Evolutionary conservation across 768 basidiomycete species (phyloP), one percentile per base, ranked within the genome.

Genomic region (Daedaleopsis nitida): DNA sequence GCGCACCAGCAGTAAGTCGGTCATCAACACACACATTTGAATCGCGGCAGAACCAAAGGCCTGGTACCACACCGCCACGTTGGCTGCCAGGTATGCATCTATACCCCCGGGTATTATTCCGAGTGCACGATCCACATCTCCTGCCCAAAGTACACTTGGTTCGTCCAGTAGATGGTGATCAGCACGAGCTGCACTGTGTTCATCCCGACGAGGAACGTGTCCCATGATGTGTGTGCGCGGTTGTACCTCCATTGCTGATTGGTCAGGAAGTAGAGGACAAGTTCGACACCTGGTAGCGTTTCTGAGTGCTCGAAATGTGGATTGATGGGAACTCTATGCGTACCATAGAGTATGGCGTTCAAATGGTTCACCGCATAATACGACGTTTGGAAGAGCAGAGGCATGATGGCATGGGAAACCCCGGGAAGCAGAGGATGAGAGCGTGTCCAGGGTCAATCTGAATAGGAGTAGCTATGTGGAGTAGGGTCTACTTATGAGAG

Each of bases 1-100:
- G 37, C 64, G 3, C 27, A 81, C 80, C 64, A 81, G 68, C 43
- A 80, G 56, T 0, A 63, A 77, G 44, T 78, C 78, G 14, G 72
- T 73, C 65, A 80, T 59, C 13, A 78, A 69, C 5, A 76, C 73
- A 21, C 74, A 53, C n/a, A 71, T n/a, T 8, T 64, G 51, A 34
- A 16, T 42, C 19, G 63, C 53, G 9, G 63, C 27, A 1, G 44
- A 39, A 1, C 74, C 73, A 47, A 71, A 54, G 3, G 70, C 73
- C 57, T 71, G 68, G 61, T 71, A 73, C 69, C 74, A 73, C 0
- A 65, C 63, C 0, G 70, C 63, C 12, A 59, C 45, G 53, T 76
- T 51, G 34, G 62, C 42, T 8, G 53, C 62, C 49, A 75, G 69
- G 60, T 77, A 79, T 16, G 65, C 72, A 9, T 67, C 67, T 3